These are phyloP conservation scores for Pyrus communis DNA, from an alignment of 306 rosid species.

Conservation along the genomic window DNA sequence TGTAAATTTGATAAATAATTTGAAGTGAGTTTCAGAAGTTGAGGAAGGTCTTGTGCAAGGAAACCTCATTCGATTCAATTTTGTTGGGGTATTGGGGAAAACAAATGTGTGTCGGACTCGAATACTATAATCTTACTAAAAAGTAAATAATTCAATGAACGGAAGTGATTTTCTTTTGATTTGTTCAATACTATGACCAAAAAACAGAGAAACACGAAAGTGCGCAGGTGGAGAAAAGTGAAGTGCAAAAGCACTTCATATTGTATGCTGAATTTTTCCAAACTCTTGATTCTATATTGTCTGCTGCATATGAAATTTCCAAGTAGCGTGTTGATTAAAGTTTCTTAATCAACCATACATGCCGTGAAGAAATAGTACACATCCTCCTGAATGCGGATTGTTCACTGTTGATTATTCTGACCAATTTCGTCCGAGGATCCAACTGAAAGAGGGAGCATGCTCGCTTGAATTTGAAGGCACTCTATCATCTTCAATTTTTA, in stretches of 20 bases:
- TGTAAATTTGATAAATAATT: conserved; percentile 28
- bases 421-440: background rate
- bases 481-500: background rate
- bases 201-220: too few relatives aligned
- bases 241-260: too few relatives aligned
- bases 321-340: background rate
- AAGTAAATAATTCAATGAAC: too few relatives aligned
- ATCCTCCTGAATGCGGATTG: background rate
- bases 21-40: conserved; percentile 22
- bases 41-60: conserved; percentile 6
- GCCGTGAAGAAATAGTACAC: background rate
- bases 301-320: background rate
- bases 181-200: too few relatives aligned
- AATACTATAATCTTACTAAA: too few relatives aligned
- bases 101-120: too few relatives aligned
- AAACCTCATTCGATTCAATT: background rate
- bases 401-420: background rate
- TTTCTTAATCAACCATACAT: background rate
- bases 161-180: too few relatives aligned
- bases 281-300: background rate
- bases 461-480: background rate
- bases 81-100: too few relatives aligned
- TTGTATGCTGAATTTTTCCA: background rate
- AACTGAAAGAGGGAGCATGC: background rate
- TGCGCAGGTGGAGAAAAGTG: too few relatives aligned